Evolutionary conservation across 2,329 filamentous ascomycete genomes (phyloP).

Genomic region (Fusarium marasasianum): DNA sequence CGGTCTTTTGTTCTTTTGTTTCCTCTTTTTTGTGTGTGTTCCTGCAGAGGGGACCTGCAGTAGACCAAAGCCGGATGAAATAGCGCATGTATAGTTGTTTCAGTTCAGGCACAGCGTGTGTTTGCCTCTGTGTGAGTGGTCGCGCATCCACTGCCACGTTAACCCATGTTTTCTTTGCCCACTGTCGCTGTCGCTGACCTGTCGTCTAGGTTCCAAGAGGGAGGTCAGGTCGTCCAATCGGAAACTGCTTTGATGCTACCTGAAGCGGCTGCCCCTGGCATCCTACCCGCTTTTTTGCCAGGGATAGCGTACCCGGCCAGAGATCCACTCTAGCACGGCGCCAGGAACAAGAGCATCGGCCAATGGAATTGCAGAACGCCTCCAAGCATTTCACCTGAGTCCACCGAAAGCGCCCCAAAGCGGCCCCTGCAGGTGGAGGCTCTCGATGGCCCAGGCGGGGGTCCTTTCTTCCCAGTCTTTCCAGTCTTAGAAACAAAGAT

Average conservation of each 20-base stretch:
- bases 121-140: neutral
- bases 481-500: slow-evolving; percentile 23
- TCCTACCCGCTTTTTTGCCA: neutral
- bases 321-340: slow-evolving; percentile 5
- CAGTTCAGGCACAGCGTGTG: slow-evolving; percentile 20
- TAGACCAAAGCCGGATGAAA: slow-evolving; percentile 17
- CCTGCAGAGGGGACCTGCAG: slow-evolving; percentile 35
- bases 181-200: slow-evolving; percentile 1
- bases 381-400: slow-evolving; percentile 23
- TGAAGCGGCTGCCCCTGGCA: slow-evolving; percentile 25
- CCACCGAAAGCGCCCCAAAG: slow-evolving; percentile 27
- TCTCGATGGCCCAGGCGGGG: slow-evolving; percentile 9
- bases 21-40: slow-evolving; percentile 19
- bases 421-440: slow-evolving; percentile 33
- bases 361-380: slow-evolving; percentile 4
- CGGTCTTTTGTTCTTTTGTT: slow-evolving; percentile 17
- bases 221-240: slow-evolving; percentile 20
- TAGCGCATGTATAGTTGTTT: slow-evolving; percentile 27
- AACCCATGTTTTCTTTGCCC: slow-evolving; percentile 17
- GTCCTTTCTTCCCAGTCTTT: neutral
- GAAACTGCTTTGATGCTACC: slow-evolving; percentile 5
- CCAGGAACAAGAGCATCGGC: slow-evolving; percentile 11
- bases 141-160: slow-evolving; percentile 32
- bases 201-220: slow-evolving; percentile 8
- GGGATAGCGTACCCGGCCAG: slow-evolving; percentile 10